These are phyloP conservation scores for Globisporangium splendens DNA, from an alignment of 352 stramenopile genomes.

Conservation along the genomic window DNA sequence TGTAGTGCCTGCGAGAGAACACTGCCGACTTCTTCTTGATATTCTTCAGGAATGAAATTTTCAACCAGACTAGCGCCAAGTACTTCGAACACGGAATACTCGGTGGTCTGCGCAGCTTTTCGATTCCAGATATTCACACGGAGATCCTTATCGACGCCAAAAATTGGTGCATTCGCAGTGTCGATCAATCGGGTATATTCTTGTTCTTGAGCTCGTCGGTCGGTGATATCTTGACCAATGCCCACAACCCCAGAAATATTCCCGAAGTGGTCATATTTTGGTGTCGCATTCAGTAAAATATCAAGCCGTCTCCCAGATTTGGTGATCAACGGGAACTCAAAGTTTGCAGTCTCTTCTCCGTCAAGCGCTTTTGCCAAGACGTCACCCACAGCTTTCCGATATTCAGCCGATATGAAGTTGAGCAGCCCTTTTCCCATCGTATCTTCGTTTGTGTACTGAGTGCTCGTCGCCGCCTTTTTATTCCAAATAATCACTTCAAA, in stretches of 20 bases:
- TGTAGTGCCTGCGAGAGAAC: conserved; percentile 57
- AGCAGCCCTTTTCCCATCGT: conserved; percentile 62
- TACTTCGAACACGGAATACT: conserved; percentile 67
- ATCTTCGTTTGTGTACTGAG: conserved; percentile 82
- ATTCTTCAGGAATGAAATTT: conserved; percentile 72
- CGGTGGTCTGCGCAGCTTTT: conserved; percentile 75
- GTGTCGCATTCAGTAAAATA: conserved; percentile 59
- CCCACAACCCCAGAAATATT: conserved; percentile 59
- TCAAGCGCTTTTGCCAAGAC: conserved; percentile 54
- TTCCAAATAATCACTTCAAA: conserved; percentile 86
- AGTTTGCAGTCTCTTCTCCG: conserved; percentile 60
- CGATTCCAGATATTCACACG: conserved; percentile 83
- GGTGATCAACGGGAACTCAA: conserved; percentile 70
- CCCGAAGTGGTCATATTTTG: conserved; percentile 50
- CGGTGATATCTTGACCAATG: conserved; percentile 72
- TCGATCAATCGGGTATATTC: conserved; percentile 84
- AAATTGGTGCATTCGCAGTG: conserved; percentile 82
- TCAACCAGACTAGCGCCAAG: conserved; percentile 64
- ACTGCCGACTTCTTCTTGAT: conserved; percentile 37
- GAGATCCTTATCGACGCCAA: conserved; percentile 64
- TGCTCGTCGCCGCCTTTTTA: conserved; percentile 77
- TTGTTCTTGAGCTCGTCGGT: conserved; percentile 62
- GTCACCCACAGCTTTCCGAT: conserved; percentile 48
- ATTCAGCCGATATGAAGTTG: conserved; percentile 63
- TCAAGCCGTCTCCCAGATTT: conserved; percentile 49